phyloP scores from a whole-genome alignment of 768 basidiomycete species.

The Leccinum truebloodii region DNA sequence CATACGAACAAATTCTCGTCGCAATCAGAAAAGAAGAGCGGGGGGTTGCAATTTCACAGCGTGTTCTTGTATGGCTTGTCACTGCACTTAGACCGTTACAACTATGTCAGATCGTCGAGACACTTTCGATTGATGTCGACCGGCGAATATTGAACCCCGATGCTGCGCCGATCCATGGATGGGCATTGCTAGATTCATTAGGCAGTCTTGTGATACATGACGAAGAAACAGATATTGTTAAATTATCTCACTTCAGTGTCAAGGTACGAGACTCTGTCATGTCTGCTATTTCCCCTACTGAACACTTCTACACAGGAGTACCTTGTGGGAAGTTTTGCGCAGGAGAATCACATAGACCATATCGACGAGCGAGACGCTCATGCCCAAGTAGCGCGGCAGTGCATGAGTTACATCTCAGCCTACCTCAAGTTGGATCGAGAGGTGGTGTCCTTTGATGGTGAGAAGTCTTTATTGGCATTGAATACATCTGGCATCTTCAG shows the following conservation, averaged over 20 bases:
- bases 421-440: no score
- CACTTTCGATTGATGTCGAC: not conserved
- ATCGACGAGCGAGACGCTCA: no score
- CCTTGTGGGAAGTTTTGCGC: no score
- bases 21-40: not conserved
- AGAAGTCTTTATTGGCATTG: no score
- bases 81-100: not conserved
- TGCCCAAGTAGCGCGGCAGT: no score
- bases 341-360: no score
- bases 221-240: not conserved
- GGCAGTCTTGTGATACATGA: not conserved
- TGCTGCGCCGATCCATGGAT: not conserved
- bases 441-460: no score
- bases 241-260: not conserved
- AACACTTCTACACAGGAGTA: no score
- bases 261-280: not conserved
- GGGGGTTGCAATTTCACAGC: not conserved
- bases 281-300: no score
- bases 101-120: not conserved
- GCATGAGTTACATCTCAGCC: no score
- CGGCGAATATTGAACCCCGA: not conserved
- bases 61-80: not conserved
- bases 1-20: not conserved
- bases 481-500: no score
- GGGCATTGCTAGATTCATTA: not conserved